Evolutionary conservation across 2,329 filamentous ascomycete species (phyloP).

Genomic region (Epichloe gansuensis): DNA sequence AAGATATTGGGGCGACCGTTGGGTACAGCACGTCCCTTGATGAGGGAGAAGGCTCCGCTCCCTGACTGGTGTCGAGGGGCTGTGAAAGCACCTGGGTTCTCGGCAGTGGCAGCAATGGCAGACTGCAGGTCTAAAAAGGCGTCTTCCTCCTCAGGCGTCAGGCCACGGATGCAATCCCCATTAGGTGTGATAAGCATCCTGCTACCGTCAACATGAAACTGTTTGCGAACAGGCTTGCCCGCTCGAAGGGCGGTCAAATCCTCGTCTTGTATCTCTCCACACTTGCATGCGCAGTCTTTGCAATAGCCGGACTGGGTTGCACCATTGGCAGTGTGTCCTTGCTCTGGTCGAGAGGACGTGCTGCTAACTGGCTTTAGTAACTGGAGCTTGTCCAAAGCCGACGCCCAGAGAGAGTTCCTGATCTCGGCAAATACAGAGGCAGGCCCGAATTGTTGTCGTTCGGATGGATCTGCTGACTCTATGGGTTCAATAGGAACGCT

Average conservation of each 20-base stretch:
- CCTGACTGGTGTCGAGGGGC: slow-evolving; percentile 41
- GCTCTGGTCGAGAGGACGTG: slow-evolving; percentile 17
- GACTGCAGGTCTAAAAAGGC: slow-evolving; percentile 58
- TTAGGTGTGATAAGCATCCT: slow-evolving; percentile 63
- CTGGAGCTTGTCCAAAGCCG: slow-evolving; percentile 21
- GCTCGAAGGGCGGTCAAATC: slow-evolving; percentile 43
- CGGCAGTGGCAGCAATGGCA: slow-evolving; percentile 35
- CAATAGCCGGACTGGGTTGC: slow-evolving; percentile 19
- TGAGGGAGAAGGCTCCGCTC: slow-evolving; percentile 45
- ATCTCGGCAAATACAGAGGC: slow-evolving; percentile 24
- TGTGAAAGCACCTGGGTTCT: slow-evolving; percentile 42
- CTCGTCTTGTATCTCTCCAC: slow-evolving; percentile 29
- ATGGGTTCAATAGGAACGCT: slow-evolving; percentile 8
- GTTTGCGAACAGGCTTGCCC: slow-evolving; percentile 46
- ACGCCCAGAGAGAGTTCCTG: slow-evolving; percentile 19
- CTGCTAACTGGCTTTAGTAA: slow-evolving; percentile 24
- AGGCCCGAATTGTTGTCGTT: slow-evolving; percentile 20
- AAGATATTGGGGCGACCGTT: slow-evolving; percentile 52
- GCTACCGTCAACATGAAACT: slow-evolving; percentile 44
- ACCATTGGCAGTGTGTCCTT: slow-evolving; percentile 9
- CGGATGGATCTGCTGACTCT: slow-evolving; percentile 12
- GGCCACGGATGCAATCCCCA: slow-evolving; percentile 61
- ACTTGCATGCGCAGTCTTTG: slow-evolving; percentile 25
- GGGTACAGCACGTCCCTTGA: slow-evolving; percentile 51
- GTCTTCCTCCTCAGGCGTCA: slow-evolving; percentile 56